Base-by-base conservation (phyloP, 2,329 filamentous ascomycete genomes). In the Colletotrichum brevisporum region DNA sequence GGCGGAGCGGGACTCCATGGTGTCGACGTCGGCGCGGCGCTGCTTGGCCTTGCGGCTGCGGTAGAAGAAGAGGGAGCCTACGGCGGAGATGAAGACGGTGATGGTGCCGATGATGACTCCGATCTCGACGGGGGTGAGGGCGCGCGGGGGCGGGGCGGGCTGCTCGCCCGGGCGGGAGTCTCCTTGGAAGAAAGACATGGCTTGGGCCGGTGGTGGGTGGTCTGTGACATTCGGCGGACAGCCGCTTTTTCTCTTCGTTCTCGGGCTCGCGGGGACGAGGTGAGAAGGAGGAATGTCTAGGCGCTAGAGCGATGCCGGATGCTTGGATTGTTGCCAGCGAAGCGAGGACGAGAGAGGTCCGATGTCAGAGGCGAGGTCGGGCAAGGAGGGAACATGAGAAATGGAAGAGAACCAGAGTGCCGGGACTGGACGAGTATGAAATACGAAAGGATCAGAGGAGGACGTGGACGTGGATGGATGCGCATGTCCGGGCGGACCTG, bases 61-160 rank as follows among this genome's bases (percentile, higher is more conserved):
- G 61, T 71, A 71, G 54, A 71, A 59, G 27, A 78, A 75, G 57
- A 77, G 64, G 15, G 71, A 65, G 16, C 63, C 62, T 6, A 78
- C 63, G 51, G 74, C 59, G 5, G 72, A 26, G 43, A 73, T 36
- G 55, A 78, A 75, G 58, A 73, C 72, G 45, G 71, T 12, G 39
- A 75, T 70, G 13, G 72, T 71, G 24, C 69, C 75, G 26, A 73
- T 69, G n/a, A 78, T 73, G 59, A 76, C 69, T 4, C 73, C 77
- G 39, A 78, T 74, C 58, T 78, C 77, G 31, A 74, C 58, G 21
- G 72, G 57, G 8, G 71, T 75, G 65, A 76, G 75, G 51, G 58
- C 65, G 18, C 66, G 59, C 6, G 64, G 58, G 27, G 71, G 56
- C 27, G 60, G 58, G 8, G 70, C 61, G 6, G 70, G 55, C 21